Evolutionary conservation across 2,329 filamentous ascomycete species (phyloP).

Genomic region (Remersonia thermophila): DNA sequence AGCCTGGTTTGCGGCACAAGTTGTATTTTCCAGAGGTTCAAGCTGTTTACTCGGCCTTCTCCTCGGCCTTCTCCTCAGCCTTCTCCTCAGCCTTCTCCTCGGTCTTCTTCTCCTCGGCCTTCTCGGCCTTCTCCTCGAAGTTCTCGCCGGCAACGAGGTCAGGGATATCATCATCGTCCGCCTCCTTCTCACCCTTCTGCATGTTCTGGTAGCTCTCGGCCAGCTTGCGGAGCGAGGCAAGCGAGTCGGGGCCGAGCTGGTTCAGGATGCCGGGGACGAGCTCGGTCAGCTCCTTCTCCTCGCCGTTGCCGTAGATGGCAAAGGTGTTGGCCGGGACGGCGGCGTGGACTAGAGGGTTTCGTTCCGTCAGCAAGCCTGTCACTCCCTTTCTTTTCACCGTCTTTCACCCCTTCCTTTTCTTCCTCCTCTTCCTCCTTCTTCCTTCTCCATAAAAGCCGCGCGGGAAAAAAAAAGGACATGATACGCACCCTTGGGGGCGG

Average conservation of each 20-base stretch:
- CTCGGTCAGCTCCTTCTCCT: slow-evolving; percentile 99
- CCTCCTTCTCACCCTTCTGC: slow-evolving; percentile 78
- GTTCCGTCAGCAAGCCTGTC: neutral
- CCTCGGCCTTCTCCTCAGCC: too few species aligned
- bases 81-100: neutral
- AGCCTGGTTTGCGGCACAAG: slow-evolving; percentile 2
- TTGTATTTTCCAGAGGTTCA: slow-evolving; percentile 6
- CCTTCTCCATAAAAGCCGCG: neutral
- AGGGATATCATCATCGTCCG: slow-evolving; percentile 86
- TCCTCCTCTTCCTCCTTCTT: neutral
- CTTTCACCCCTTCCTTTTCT: neutral
- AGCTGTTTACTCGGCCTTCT: slow-evolving; percentile 69
- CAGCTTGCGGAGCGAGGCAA: slow-evolving; percentile 93
- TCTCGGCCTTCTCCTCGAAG: slow-evolving; percentile 94
- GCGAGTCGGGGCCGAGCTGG: slow-evolving; percentile 96
- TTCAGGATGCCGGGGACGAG: slow-evolving; percentile 98
- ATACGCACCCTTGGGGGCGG: slow-evolving; percentile 82
- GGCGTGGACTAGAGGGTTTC: slow-evolving; percentile 62
- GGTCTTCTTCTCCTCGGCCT: neutral
- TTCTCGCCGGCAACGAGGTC: slow-evolving; percentile 94
- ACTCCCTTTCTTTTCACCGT: too few species aligned
- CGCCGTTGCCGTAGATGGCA: slow-evolving; percentile 95
- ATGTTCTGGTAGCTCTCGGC: slow-evolving; percentile 99
- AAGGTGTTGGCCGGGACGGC: slow-evolving; percentile 98
- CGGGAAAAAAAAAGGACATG: too few species aligned